phyloP scores from a whole-genome alignment of 805 yeast species.

The Cyberlindnera xishuangbannaensis region DNA sequence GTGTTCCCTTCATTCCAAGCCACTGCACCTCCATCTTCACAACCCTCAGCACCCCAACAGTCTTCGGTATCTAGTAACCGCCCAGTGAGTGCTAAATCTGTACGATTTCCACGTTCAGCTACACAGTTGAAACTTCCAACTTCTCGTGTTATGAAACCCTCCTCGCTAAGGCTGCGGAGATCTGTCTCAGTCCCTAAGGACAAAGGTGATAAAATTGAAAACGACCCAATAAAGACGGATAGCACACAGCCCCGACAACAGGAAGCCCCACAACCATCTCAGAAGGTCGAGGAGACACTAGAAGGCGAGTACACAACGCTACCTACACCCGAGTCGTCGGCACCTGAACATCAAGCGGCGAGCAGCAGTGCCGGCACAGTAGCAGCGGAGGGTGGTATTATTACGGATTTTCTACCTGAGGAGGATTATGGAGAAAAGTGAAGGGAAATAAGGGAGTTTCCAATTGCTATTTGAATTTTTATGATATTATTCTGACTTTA shows the following conservation, averaged over 20 bases:
- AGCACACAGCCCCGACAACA: conserved; percentile 21
- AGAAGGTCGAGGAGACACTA: conserved; percentile 1
- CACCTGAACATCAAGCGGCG: too few relatives aligned
- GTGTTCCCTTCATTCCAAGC: conserved; percentile 26
- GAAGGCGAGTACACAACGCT: conserved; percentile 16
- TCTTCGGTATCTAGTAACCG: neutral
- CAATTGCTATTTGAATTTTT: too few relatives aligned
- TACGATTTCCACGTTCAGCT: conserved; percentile 7
- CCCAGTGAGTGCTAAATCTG: conserved; percentile 14
- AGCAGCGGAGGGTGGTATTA: too few relatives aligned
- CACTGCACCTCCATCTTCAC: conserved; percentile 19
- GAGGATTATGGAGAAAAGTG: too few relatives aligned
- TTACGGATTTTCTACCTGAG: too few relatives aligned
- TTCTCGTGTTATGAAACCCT: conserved; percentile 7
- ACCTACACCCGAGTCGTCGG: conserved; percentile 26
- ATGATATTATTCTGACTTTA: too few relatives aligned
- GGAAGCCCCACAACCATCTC: too few relatives aligned
- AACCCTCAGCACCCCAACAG: too few relatives aligned
- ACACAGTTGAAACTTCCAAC: too few relatives aligned
- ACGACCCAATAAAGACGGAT: conserved; percentile 8
- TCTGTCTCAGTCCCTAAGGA: neutral
- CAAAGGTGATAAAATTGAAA: too few relatives aligned
- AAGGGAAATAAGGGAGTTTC: too few relatives aligned
- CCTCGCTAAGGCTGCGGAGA: conserved; percentile 6
- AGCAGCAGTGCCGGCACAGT: too few relatives aligned